Base-by-base conservation (phyloP, 129 eudicot genomes). In the Flaveria brownii region DNA sequence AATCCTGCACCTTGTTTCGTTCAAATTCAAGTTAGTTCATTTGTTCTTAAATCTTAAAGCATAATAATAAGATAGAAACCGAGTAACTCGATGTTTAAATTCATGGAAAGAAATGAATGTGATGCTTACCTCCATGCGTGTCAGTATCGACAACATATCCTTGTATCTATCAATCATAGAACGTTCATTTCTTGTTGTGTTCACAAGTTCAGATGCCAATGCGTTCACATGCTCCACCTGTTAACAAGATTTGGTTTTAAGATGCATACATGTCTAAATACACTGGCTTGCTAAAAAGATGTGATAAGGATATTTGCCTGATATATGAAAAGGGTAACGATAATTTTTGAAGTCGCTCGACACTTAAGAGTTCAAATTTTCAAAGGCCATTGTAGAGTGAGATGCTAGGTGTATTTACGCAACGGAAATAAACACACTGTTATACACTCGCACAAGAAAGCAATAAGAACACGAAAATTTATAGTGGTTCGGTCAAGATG, bases 161-260 rank as follows among this genome's bases (percentile, higher is more conserved):
- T 78, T 93, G 87, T 92, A 90, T 70, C 82, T 79, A 77, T 85
- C 80, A 60, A 93, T 80, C 51, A 50, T 67, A 70, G 62, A 79
- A 60, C 81, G 85, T 81, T 93, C 98, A 6, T 80, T 69, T 70
- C 84, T 59, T 22, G 88, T 76, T 67, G 85, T 25, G 59, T 77
- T 85, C 23, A 89, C 88, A 63, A 93, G 89, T 80, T 88, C 96
- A 55, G 89, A 81, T 62, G 84, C 88, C 82, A 90, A 75, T 25
- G 83, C 72, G 39, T 84, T 88, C 76, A 85, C 83, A 73, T 85
- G 79, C 79, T 93, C 96, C 23, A 85, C 95, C 98, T 93, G 84
- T 76, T 45, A 18, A 78, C 9, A 43, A 8, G 9, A 25, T 23
- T 55, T 7, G 17, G 33, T 70, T 57, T n/a, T 5, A 26, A 16